Evolutionary conservation across 768 basidiomycete genomes (phyloP), one percentile per base, ranked within the genome.

Genomic region (Boletus patriciae): DNA sequence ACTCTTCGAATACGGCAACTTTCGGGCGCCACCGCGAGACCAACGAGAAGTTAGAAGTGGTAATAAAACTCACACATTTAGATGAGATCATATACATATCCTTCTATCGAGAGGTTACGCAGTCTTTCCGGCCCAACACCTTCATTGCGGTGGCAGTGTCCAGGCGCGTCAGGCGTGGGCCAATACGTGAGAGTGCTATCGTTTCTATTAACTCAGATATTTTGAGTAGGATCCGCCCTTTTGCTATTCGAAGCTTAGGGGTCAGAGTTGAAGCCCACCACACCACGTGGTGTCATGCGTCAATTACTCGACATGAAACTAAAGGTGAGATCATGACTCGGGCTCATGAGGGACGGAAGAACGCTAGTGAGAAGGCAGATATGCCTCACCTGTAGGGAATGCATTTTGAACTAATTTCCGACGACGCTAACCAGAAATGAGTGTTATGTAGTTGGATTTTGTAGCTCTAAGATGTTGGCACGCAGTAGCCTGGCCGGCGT

Each of bases 11-110:
- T 79, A 81, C 56, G 83, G 83, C 21, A 76, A 84, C 65, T 87
- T 89, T 76, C 83, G 81, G 55, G 81, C 81, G 21, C 83, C 85
- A 21, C 88, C 86, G 0, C 83, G 79, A 65, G 85, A 85, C 33
- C 76, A 83, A 54, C 83, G 82, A 58, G 85, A 88, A 59, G 63
- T 86, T 50, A 87, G 80, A 70, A 80, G 81, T 57, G 88, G 88
- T 45, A 89, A 90, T 68, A 81, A 82, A 73, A 86, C 87, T 38
- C 75, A 78, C 73, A 87, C 86, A 19, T 89, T 88, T 76, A 85
- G 78, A 74, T 79, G 79, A 72, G 49, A 49, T 59, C 54, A 47
- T 44, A 52, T 55, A 45, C 49, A 49, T 56, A 51, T 53, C 45
- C 51, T 57, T 43, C 45, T 44, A 50, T 55, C 54, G 25, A 41